These are phyloP conservation scores for Gyromitra esculenta DNA, from an alignment of 2,329 filamentous ascomycete species.

Conservation along the genomic window DNA sequence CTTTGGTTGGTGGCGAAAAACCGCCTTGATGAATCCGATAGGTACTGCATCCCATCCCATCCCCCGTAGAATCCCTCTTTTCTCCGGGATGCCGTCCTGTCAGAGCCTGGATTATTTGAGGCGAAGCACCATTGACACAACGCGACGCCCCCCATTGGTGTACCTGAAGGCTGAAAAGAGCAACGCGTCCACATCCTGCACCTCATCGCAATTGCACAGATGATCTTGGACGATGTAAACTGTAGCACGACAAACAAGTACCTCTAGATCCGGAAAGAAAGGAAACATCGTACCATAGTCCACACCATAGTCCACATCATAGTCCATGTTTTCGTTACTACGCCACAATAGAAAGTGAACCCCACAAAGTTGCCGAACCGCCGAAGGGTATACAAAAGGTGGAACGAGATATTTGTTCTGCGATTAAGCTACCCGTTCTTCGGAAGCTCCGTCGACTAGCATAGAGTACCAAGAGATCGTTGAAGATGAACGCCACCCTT, in stretches of 20 bases:
- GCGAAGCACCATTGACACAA: constrained; percentile 13
- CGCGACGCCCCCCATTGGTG: constrained; percentile 33
- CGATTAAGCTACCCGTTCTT: constrained; percentile 19
- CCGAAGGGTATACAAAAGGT: background rate
- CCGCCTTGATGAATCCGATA: background rate
- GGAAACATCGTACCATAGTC: background rate
- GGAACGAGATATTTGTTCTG: constrained; percentile 2
- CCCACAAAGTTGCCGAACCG: constrained; percentile 9
- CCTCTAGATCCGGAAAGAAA: constrained; percentile 15
- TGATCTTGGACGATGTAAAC: constrained; percentile 7
- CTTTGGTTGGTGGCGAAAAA: constrained; percentile 33
- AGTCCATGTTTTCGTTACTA: background rate
- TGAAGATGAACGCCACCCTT: constrained; percentile 29
- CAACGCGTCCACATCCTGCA: constrained; percentile 31
- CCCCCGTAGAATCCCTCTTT: background rate
- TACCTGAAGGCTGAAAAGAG: constrained; percentile 38
- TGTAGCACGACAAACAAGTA: constrained; percentile 13
- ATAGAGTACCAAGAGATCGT: constrained; percentile 9
- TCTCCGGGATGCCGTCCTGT: constrained; percentile 24
- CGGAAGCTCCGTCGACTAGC: constrained; percentile 1
- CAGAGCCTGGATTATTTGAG: constrained; percentile 20
- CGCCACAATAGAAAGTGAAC: background rate
- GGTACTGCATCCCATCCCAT: background rate
- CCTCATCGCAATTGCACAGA: constrained; percentile 5
- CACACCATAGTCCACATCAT: background rate